Conservation (phyloP, 1,284 basidiomycete genomes). For the Moesziomyces sp. region DNA sequence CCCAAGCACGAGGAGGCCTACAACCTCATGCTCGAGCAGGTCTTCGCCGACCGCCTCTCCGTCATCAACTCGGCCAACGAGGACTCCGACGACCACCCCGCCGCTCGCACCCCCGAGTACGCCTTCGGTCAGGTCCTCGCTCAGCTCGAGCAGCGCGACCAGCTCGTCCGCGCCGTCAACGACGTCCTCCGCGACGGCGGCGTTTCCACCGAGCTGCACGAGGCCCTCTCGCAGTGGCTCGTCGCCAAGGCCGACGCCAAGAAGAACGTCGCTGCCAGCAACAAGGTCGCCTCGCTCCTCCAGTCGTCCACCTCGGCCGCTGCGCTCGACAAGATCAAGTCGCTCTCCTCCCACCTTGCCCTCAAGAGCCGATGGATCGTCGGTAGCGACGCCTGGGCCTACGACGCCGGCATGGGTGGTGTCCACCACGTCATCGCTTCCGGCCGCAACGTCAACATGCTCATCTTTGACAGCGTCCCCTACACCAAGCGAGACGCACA, state of each 20-base stretch:
- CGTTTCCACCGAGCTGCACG: slow-evolving; percentile 57
- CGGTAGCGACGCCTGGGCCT: slow-evolving; percentile 96
- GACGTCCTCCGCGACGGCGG: slow-evolving; percentile 38
- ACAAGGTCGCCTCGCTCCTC: slow-evolving; percentile 67
- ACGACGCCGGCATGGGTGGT: slow-evolving; percentile 95
- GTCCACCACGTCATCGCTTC: slow-evolving; percentile 93
- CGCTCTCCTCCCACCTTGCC: slow-evolving; percentile 51
- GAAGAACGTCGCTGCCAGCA: slow-evolving; percentile 45
- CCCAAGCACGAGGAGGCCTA: slow-evolving; percentile 92
- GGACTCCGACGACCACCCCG: slow-evolving; percentile 54
- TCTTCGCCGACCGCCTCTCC: slow-evolving; percentile 85
- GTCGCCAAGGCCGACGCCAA: slow-evolving; percentile 44
- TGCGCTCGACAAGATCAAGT: slow-evolving; percentile 52
- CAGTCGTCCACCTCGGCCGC: slow-evolving; percentile 73
- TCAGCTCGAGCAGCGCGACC: slow-evolving; percentile 71
- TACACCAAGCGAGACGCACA: slow-evolving; percentile 76
- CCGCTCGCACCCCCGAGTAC: slow-evolving; percentile 88
- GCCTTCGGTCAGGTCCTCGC: slow-evolving; percentile 90
- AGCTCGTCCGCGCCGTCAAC: slow-evolving; percentile 58
- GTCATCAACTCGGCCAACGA: slow-evolving; percentile 75
- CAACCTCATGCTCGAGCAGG: slow-evolving; percentile 83
- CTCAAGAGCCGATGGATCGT: slow-evolving; percentile 82
- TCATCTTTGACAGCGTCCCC: slow-evolving; percentile 92
- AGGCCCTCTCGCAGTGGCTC: slow-evolving; percentile 57
- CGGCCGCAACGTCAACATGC: slow-evolving; percentile 89